Percentiles rank a stretch among this genome's conserved stretches.
Evolutionary conservation across 139 green algal genomes (phyloP).

Genomic region (Chlamydomonas incerta): DNA sequence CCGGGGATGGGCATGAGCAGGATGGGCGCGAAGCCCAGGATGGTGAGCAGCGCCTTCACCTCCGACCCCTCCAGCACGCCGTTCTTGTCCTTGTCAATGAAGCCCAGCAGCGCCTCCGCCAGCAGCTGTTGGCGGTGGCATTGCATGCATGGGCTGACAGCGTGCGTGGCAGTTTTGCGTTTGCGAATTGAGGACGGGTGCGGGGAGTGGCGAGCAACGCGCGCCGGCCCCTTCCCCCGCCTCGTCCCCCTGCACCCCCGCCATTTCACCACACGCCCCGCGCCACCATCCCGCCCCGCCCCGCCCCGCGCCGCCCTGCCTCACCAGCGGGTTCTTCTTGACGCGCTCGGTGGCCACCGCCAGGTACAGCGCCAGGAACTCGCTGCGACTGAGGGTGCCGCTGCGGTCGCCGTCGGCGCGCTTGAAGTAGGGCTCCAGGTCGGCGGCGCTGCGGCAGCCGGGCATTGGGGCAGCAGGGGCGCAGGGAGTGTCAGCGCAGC

Average conservation of each 20-base stretch:
- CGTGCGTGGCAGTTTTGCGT: neutral
- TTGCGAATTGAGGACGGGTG: too few relatives aligned
- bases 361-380: slow-evolving; percentile 53
- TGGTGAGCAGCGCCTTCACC: slow-evolving; percentile 28
- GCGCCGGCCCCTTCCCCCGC: too few relatives aligned
- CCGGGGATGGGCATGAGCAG: slow-evolving; percentile 35
- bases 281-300: too few relatives aligned
- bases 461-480: too few relatives aligned
- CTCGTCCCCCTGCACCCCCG: too few relatives aligned
- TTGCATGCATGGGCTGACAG: neutral
- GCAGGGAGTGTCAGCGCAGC: too few relatives aligned
- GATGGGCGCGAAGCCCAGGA: slow-evolving; percentile 27
- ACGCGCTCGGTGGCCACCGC: slow-evolving; percentile 30
- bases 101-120: slow-evolving; percentile 36
- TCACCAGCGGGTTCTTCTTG: slow-evolving; percentile 43
- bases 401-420: neutral
- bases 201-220: too few relatives aligned
- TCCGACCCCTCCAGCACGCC: slow-evolving; percentile 35
- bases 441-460: neutral
- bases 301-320: too few relatives aligned
- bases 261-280: too few relatives aligned
- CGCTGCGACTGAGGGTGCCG: slow-evolving; percentile 18
- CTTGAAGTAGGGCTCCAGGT: slow-evolving; percentile 29
- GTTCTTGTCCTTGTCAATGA: slow-evolving; percentile 34
- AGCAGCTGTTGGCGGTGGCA: slow-evolving; percentile 14